Base-by-base conservation (phyloP, 768 basidiomycete genomes). In the Kwoniella bestiolae region DNA sequence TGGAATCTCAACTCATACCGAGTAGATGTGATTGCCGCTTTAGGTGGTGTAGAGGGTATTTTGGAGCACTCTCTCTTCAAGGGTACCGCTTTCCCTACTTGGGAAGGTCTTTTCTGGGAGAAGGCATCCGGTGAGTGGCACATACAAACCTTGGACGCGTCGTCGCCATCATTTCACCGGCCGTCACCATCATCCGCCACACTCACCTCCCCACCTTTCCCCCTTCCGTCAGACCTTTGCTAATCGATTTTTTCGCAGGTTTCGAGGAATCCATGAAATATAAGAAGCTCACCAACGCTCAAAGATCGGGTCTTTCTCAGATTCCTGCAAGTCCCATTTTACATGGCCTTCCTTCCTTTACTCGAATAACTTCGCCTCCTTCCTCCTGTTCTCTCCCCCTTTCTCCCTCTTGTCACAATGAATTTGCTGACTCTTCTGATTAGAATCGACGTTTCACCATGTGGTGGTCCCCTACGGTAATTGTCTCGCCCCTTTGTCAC, bases 81-180 rank as follows among this genome's bases (percentile, higher is more conserved):
- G 82, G 94, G 93, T 53, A 97, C 95, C 3, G 73, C 74, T 49
- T 94, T 95, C 88, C 92, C 93, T 0, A 95, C 94, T 1, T 96
- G 93, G 94, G 93, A 96, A 80, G 92, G 90, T 88, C 85, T 97
- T 35, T 97, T 97, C 88, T 97, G 94, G 94, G 94, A 95, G 86
- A 95, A 78, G 65, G 69, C 69, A 31, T 68, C 49, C 3, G 53
- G 65, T 47, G 18, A 56, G 64, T 56, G 6, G 26, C 32, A 26
- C 11, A 4, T 26, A 5, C 25, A 16, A n/a, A 26, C 50, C 16
- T 52, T 12, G 3, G 12, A 14, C 28, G 5, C n/a, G 14, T 29
- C 50, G 16, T 51, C 50, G n/a, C 50, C 25, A 16, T 51, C 16
- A 16, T 31, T 6, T 51, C 2, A 16, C 28, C 50, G 16, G n/a